These are phyloP conservation scores for Steccherinum ochraceum DNA, from an alignment of 768 basidiomycete genomes.

Conservation along the genomic window DNA sequence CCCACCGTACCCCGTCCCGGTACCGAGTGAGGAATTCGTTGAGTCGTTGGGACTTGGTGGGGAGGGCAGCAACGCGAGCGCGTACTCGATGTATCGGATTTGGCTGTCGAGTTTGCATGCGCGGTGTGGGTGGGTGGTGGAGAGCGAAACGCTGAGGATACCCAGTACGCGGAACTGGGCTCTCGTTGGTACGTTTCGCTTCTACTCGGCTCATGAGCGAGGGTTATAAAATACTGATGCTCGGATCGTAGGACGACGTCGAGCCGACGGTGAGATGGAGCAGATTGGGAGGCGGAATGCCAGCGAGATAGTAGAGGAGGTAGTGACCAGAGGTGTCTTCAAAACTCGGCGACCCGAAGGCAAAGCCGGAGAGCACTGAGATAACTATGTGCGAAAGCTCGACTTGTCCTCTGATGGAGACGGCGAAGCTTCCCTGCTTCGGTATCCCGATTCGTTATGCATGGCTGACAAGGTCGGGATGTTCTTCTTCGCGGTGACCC, in stretches of 20 bases:
- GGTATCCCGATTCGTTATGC: no score
- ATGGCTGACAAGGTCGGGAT: background rate
- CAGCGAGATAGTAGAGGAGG: slow-evolving; percentile 45
- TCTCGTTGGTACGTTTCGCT: slow-evolving; percentile 59
- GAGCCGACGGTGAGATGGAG: slow-evolving; percentile 4
- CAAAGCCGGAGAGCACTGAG: slow-evolving; percentile 39
- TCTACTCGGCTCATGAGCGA: background rate
- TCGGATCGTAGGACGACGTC: background rate
- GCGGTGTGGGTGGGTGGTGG: slow-evolving; percentile 80
- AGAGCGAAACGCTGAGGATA: slow-evolving; percentile 81
- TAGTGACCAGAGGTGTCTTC: slow-evolving; percentile 62
- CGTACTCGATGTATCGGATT: slow-evolving; percentile 79
- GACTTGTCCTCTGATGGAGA: no score
- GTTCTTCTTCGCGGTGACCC: background rate
- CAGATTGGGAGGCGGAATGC: slow-evolving; percentile 38
- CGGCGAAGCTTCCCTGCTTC: no score
- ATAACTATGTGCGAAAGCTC: no score
- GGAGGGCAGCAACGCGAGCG: slow-evolving; percentile 51
- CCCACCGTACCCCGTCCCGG: slow-evolving; percentile 16
- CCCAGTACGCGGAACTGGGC: slow-evolving; percentile 95
- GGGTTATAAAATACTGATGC: background rate
- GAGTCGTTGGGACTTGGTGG: slow-evolving; percentile 54
- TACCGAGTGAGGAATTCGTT: slow-evolving; percentile 22
- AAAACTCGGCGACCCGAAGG: slow-evolving; percentile 69
- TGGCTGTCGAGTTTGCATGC: slow-evolving; percentile 75